Evolutionary conservation across 257 asterid species (phyloP), one percentile per base, ranked within the genome.

Genomic region (Nicotiana noctiflora): DNA sequence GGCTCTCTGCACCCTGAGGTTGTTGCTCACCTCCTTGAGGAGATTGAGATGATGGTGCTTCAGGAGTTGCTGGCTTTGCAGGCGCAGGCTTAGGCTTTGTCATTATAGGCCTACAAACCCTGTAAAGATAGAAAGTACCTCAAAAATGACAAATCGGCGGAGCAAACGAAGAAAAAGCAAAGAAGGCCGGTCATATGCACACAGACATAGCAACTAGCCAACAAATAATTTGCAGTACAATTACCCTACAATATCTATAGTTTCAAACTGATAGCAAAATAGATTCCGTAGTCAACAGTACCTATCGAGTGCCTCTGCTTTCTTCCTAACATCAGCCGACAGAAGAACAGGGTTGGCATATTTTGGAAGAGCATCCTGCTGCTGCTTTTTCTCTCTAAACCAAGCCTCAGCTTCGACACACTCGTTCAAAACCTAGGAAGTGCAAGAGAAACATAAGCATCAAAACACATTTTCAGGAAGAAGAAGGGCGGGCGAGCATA

Each of bases 71-170:
- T 55, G 95, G 92, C 79, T 94, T 93, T 19, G 91, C 88, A 0
- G 98, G 98, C 90, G 90, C 91, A 63, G 98, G 94, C 79, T 95
- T 95, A 63, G 99, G 94, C 79, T 95, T 95, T 51, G 80, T 93
- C 97, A 95, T 88, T 76, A 92, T 86, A 1, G 99, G 98, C 89
- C 97, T 82, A 86, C 97, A 91, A 15, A 89, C 76, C 92, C 99
- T 95, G 93, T 76, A 56, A 19, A 74, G 5, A 21, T 34, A 23
- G 18, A 17, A 15, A 6, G 5, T 32, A 29, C 27, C 18, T 72
- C 40, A 25, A 76, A 11, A 63, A 63, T 74, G 32, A 74, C 40
- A 40, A 18, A 44, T 53, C 9, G 64, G 46, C 8, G 1, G 57
- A 37, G 15, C 76, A 40, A 49, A 14, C 37, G 23, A 51, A 17